Percentiles rank a stretch among this genome's conserved stretches.
Conservation (phyloP, 2,329 filamentous ascomycete genomes). For the Biscogniauxia sp. region DNA sequence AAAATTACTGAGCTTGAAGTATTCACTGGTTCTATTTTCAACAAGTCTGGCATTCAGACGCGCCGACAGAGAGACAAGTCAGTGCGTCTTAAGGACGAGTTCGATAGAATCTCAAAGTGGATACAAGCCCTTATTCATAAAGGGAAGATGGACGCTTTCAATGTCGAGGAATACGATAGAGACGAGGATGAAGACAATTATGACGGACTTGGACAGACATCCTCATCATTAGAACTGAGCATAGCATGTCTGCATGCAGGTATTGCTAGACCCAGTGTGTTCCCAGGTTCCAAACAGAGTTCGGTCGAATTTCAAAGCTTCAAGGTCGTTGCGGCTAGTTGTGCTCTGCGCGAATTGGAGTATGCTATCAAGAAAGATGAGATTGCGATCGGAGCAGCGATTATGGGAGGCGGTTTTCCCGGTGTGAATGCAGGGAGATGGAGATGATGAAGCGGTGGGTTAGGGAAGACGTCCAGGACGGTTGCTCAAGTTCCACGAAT, state of each 20-base stretch:
- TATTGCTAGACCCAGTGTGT: not conserved
- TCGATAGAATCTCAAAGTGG: constrained; percentile 45
- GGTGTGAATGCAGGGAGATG: constrained; percentile 11
- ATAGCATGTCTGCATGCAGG: constrained; percentile 30
- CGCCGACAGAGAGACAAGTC: constrained; percentile 51
- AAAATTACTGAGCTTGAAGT: constrained; percentile 51
- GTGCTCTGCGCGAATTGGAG: constrained; percentile 29
- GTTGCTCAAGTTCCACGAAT: not conserved
- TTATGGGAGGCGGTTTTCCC: constrained; percentile 18
- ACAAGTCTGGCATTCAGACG: constrained; percentile 47
- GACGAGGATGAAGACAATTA: constrained; percentile 5
- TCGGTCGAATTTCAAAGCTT: constrained; percentile 27
- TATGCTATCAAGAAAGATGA: constrained; percentile 19
- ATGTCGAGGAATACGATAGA: constrained; percentile 7
- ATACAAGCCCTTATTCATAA: constrained; percentile 38
- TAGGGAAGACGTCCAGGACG: no score
- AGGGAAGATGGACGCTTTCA: constrained; percentile 10
- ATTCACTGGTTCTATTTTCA: constrained; percentile 56
- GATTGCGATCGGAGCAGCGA: constrained; percentile 9
- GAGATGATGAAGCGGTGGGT: constrained; percentile 1
- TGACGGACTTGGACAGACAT: not conserved
- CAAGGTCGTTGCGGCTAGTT: constrained; percentile 31
- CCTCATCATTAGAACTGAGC: constrained; percentile 27
- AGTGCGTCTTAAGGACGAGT: constrained; percentile 50
- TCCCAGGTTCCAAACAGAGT: constrained; percentile 5